Base-by-base conservation (phyloP, 495 filamentous ascomycete species). In the Neurospora sp. region DNA sequence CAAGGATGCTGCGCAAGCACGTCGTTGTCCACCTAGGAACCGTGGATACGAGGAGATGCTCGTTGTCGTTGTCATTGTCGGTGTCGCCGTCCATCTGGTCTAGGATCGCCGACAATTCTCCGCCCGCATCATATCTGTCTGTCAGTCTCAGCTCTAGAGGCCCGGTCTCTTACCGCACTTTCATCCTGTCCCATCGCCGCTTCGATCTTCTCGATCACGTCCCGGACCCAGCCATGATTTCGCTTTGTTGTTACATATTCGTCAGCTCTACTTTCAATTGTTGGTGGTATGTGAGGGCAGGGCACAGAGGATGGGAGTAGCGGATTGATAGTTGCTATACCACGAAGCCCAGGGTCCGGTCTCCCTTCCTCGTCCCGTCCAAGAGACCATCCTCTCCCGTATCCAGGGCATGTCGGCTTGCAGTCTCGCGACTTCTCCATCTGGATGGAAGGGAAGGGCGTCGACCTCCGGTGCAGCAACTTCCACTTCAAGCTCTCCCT, bases 351-450 rank as follows among this genome's bases (percentile, higher is more conserved):
- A 35, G 35, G 35, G 35, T 6, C 35, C 35, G 75, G 46, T 71
- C 12, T 31, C 35, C 0, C 40, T 79, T 16, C 70, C 72, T 7
- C 61, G 18, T 7, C 40, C 40, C n/a, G 72, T 75, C 42, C 69
- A 74, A 0, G 40, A 48, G 5, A 66, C 72, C n/a, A 74, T 78
- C 12, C 10, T 79, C 11, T 18, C 41, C 2, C 75, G 75, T 6
- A 72, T 75, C 27, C 9, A 71, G 5, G 73, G 72, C 2, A 48
- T 71, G 41, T 69, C 18, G 7, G 27, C 66, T 1, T 16, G 3
- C 14, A 40, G 12, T 68, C 70, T 1, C 12, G 27, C 20, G 68
- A 74, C 46, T 31, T 74, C 9, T n/a, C 11, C 7, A 2, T 38
- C 1, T 77, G 74, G 75, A 22, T 75, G 39, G 38, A 20, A 7